phyloP scores from a whole-genome alignment of 2,329 filamentous ascomycete species.

The Clarireedia hainanense region DNA sequence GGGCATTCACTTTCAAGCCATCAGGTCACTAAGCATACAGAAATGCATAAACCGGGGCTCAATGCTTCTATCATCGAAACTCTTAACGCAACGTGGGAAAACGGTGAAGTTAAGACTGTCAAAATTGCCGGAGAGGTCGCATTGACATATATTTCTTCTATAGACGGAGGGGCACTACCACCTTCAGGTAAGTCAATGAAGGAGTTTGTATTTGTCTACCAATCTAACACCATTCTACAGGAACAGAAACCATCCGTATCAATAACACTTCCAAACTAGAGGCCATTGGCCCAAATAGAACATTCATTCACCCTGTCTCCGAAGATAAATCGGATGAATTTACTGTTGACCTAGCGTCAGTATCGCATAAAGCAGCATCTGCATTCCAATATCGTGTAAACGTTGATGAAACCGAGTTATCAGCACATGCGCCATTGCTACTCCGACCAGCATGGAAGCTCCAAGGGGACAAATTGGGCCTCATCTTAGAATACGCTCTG shows the following conservation, averaged over 20 bases:
- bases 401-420: constrained; percentile 48
- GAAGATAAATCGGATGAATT: constrained; percentile 70
- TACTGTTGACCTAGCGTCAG: constrained; percentile 61
- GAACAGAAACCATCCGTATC: constrained; percentile 14
- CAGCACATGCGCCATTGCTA: constrained; percentile 51
- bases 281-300: constrained; percentile 86
- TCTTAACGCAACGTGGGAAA: constrained; percentile 76
- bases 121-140: constrained; percentile 84
- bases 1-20: constrained; percentile 69
- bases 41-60: constrained; percentile 70
- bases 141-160: constrained; percentile 61
- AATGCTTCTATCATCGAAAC: constrained; percentile 88
- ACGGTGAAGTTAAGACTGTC: constrained; percentile 60
- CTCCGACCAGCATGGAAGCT: constrained; percentile 67
- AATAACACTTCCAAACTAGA: constrained; percentile 55
- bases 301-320: constrained; percentile 68
- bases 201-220: constrained; percentile 18
- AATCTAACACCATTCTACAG: constrained; percentile 7
- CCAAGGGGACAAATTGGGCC: constrained; percentile 75
- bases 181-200: constrained; percentile 37
- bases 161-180: constrained; percentile 30
- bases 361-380: constrained; percentile 61
- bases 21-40: constrained; percentile 68
- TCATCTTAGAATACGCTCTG: constrained; percentile 75
- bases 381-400: constrained; percentile 93